These are phyloP conservation scores for Pseudoneurospora amorphoporcata DNA, from an alignment of 495 filamentous ascomycete genomes.

Conservation along the genomic window DNA sequence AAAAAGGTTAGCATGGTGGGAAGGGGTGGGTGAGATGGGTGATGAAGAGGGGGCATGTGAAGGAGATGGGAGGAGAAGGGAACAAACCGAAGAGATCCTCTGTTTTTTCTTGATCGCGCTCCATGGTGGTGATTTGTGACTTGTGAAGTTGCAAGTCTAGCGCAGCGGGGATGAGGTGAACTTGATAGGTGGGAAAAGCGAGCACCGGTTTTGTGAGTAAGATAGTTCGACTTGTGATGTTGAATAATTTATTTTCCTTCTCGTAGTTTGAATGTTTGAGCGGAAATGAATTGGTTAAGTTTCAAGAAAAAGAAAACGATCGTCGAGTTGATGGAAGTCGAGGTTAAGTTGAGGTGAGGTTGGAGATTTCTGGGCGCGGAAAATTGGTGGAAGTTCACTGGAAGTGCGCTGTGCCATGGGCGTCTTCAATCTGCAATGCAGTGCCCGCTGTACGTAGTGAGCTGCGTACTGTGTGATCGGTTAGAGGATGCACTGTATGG, in stretches of 20 bases:
- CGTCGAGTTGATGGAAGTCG: neutral
- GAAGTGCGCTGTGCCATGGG: neutral
- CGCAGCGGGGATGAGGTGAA: neutral
- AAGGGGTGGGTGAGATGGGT: neutral
- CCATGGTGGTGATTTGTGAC: slow-evolving; percentile 1
- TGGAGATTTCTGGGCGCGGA: neutral
- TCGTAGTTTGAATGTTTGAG: neutral
- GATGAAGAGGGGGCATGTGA: neutral
- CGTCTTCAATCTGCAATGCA: neutral
- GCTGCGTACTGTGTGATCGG: neutral
- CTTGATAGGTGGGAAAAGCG: neutral
- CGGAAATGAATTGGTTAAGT: neutral
- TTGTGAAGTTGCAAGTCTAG: neutral
- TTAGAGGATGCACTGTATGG: neutral
- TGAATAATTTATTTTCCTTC: neutral
- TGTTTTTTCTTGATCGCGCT: neutral
- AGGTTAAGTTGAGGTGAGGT: too few relatives aligned
- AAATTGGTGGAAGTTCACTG: neutral
- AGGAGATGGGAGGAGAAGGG: neutral
- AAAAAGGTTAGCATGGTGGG: slow-evolving; percentile 13
- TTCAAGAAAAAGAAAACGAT: neutral
- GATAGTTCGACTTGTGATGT: neutral
- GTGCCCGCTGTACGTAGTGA: too few relatives aligned
- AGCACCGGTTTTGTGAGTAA: neutral
- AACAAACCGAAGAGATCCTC: neutral